Conservation (phyloP, 371 early-diverging fungal genomes). For the Parasitella parasitica region DNA sequence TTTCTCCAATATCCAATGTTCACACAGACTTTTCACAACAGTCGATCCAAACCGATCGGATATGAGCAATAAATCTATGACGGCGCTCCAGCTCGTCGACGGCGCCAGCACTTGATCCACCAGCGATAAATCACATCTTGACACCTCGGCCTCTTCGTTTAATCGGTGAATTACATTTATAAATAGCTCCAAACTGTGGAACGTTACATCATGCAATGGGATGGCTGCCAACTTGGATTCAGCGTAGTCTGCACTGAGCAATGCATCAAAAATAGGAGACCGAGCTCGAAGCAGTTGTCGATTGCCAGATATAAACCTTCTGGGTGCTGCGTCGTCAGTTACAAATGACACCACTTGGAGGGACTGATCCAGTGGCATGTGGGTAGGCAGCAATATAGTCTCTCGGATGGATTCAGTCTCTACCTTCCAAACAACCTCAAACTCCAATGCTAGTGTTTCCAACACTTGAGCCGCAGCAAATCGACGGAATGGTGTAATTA, state of each 20-base stretch:
- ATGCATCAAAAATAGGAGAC: conserved; percentile 30
- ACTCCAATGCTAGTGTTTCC: conserved; percentile 17
- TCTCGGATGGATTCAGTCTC: conserved; percentile 1
- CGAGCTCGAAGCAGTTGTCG: conserved; percentile 9
- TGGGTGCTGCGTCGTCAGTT: conserved; percentile 13
- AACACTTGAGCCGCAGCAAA: conserved; percentile 38
- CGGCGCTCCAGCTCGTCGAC: conserved; percentile 15
- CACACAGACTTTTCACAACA: conserved; percentile 18
- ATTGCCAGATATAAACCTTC: conserved; percentile 3
- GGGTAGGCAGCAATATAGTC: neutral
- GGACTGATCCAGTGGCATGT: neutral
- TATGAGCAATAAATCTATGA: conserved; percentile 25
- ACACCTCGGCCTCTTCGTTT: neutral
- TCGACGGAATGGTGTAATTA: conserved; percentile 17
- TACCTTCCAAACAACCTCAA: neutral
- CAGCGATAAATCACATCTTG: neutral
- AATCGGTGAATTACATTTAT: conserved; percentile 8
- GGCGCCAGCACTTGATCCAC: neutral
- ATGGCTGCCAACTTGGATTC: conserved; percentile 20
- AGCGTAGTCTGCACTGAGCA: conserved; percentile 26
- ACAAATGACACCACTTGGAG: conserved; percentile 12
- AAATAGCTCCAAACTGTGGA: conserved; percentile 8
- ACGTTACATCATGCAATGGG: conserved; percentile 26
- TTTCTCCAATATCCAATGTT: conserved; percentile 26
- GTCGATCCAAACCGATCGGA: conserved; percentile 30